Conservation (phyloP, 257 asterid species). For the Craterostigma plantagineum region DNA sequence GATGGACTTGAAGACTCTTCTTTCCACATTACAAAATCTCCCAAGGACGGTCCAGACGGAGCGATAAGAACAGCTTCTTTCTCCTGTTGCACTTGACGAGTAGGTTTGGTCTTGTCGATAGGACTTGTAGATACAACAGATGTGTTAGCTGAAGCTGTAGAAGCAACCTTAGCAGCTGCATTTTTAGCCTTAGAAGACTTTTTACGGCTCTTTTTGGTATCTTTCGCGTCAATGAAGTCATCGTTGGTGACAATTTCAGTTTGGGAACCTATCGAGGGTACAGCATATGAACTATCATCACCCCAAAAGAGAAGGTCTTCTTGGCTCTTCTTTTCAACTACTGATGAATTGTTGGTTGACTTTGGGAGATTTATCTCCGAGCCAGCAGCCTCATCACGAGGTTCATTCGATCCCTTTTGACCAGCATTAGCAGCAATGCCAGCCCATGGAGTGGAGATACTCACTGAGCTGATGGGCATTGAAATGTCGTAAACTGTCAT, state of each 20-base stretch:
- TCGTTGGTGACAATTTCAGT: constrained; percentile 22
- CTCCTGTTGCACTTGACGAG: constrained; percentile 45
- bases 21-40: constrained; percentile 87
- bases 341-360: constrained; percentile 18
- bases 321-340: constrained; percentile 34
- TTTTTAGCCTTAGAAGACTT: constrained; percentile 69
- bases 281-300: constrained; percentile 15
- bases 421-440: constrained; percentile 41
- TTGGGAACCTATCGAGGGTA: constrained; percentile 19
- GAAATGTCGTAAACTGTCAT: constrained; percentile 32
- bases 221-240: constrained; percentile 86
- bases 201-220: constrained; percentile 75
- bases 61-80: constrained; percentile 52
- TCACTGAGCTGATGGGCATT: constrained; percentile 31
- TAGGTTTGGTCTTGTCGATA: constrained; percentile 36
- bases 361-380: constrained; percentile 16
- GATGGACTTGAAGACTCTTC: constrained; percentile 48
- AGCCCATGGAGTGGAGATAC: constrained; percentile 50
- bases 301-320: constrained; percentile 52
- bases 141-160: constrained; percentile 26
- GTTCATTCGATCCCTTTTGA: constrained; percentile 26
- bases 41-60: constrained; percentile 88
- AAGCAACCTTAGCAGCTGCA: constrained; percentile 37
- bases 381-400: constrained; percentile 20
- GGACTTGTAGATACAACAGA: constrained; percentile 36